phyloP scores from a whole-genome alignment of 805 yeast species.

The Candida succiphila region DNA sequence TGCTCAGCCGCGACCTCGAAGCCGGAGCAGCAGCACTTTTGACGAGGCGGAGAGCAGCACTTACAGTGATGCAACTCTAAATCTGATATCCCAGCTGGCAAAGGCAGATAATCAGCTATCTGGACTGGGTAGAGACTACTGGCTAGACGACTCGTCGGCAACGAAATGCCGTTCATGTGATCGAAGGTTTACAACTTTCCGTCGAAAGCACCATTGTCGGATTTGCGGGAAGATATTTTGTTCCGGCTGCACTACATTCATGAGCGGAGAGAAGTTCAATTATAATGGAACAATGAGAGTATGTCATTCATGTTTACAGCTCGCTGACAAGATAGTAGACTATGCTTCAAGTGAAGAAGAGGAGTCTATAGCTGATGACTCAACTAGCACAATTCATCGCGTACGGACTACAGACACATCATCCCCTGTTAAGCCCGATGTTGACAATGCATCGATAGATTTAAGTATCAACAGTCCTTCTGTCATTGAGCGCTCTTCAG shows the following conservation, averaged over 20 bases:
- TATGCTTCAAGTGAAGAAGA: slow-evolving; percentile 59
- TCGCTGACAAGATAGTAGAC: slow-evolving; percentile 59
- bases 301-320: slow-evolving; percentile 60
- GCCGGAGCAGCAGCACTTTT: too few species aligned
- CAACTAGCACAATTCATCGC: slow-evolving; percentile 13
- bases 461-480: not conserved
- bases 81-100: slow-evolving; percentile 12
- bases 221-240: slow-evolving; percentile 96
- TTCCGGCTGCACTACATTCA: slow-evolving; percentile 64
- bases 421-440: slow-evolving; percentile 2
- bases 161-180: slow-evolving; percentile 82
- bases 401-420: not conserved
- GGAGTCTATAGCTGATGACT: slow-evolving; percentile 32
- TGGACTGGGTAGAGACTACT: slow-evolving; percentile 67
- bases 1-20: too few species aligned
- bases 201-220: slow-evolving; percentile 91
- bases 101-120: slow-evolving; percentile 12
- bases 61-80: slow-evolving; percentile 14
- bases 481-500: slow-evolving; percentile 9
- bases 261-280: slow-evolving; percentile 56
- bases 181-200: slow-evolving; percentile 68
- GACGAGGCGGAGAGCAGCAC: not conserved
- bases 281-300: slow-evolving; percentile 64
- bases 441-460: not conserved
- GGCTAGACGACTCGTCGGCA: slow-evolving; percentile 95